Percentiles rank a stretch among this genome's conserved stretches.
These are phyloP conservation scores for Ochetophila trinervis DNA, from an alignment of 306 rosid species.

Conservation along the genomic window DNA sequence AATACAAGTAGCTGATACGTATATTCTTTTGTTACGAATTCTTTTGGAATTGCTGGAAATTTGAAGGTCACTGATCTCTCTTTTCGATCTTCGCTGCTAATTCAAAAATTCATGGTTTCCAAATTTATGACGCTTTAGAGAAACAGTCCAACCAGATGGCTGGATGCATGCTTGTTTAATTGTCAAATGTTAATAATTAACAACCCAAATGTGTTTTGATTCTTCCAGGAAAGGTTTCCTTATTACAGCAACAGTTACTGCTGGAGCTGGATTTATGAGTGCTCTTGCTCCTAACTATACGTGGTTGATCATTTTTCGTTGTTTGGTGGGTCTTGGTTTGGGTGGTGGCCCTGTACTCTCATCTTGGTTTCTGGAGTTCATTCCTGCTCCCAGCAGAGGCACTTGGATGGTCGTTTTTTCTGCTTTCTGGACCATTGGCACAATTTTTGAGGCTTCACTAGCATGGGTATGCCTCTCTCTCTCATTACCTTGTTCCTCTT, in stretches of 20 bases:
- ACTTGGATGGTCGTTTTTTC: conserved; percentile 97
- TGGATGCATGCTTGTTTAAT: too few species aligned
- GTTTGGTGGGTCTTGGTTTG: conserved; percentile 88
- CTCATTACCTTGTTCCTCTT: conserved; percentile 20
- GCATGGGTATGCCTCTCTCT: conserved; percentile 72
- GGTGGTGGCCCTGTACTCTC: conserved; percentile 94
- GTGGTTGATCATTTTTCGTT: conserved; percentile 56
- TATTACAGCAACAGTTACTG: conserved; percentile 73
- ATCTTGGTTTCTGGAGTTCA: conserved; percentile 92
- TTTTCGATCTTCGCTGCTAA: too few species aligned
- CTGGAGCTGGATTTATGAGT: conserved; percentile 77
- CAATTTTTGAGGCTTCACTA: conserved; percentile 87
- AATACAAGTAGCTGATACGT: too few species aligned
- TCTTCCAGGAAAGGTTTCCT: conserved; percentile 83
- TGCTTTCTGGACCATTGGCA: conserved; percentile 92
- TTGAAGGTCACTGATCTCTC: too few species aligned
- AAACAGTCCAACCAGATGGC: too few species aligned
- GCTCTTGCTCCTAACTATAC: conserved; percentile 74
- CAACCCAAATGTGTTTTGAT: neutral
- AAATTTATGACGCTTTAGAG: too few species aligned
- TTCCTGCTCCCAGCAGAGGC: conserved; percentile 91
- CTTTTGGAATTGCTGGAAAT: too few species aligned
- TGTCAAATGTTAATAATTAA: too few species aligned
- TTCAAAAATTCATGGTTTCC: too few species aligned
- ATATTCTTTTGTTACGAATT: too few species aligned